phyloP scores from a whole-genome alignment of 1,284 basidiomycete genomes.

The Malassezia japonica region DNA sequence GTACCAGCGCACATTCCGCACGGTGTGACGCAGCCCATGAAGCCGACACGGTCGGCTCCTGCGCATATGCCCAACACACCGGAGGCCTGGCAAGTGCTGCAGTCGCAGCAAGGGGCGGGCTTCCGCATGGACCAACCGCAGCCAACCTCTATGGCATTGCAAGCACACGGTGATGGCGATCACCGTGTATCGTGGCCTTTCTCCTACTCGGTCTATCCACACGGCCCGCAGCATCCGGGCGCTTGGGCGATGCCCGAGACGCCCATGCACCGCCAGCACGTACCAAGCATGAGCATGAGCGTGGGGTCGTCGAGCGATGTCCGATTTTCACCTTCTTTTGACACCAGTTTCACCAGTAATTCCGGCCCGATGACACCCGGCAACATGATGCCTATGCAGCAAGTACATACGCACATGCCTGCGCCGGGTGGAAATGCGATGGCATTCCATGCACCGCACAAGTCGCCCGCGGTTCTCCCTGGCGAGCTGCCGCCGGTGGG shows the following conservation, averaged over 20 bases:
- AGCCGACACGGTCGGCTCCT: slow-evolving; percentile 7
- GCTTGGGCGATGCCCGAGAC: slow-evolving; percentile 8
- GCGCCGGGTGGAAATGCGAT: not conserved
- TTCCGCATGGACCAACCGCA: not conserved
- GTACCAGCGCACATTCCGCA: not conserved
- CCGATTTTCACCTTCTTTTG: slow-evolving; percentile 13
- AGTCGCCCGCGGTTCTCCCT: not conserved
- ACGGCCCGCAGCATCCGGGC: not conserved
- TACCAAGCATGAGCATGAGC: slow-evolving; percentile 5
- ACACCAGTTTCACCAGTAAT: slow-evolving; percentile 11
- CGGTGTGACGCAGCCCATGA: not conserved
- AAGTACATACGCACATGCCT: slow-evolving; percentile 1
- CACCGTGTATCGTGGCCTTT: not conserved
- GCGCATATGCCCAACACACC: slow-evolving; percentile 8
- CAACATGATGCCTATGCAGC: not conserved
- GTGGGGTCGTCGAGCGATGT: slow-evolving; percentile 4
- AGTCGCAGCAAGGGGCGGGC: not conserved
- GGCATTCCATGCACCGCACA: not conserved
- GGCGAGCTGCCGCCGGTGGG: not conserved
- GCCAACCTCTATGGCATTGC: not conserved
- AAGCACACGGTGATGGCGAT: not conserved
- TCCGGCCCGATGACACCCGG: slow-evolving; percentile 12
- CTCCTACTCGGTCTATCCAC: not conserved
- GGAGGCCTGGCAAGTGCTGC: slow-evolving; percentile 2
- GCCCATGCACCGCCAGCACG: not conserved